Evolutionary conservation across 768 basidiomycete genomes (phyloP), one percentile per base, ranked within the genome.

Genomic region (Kwoniella pini): DNA sequence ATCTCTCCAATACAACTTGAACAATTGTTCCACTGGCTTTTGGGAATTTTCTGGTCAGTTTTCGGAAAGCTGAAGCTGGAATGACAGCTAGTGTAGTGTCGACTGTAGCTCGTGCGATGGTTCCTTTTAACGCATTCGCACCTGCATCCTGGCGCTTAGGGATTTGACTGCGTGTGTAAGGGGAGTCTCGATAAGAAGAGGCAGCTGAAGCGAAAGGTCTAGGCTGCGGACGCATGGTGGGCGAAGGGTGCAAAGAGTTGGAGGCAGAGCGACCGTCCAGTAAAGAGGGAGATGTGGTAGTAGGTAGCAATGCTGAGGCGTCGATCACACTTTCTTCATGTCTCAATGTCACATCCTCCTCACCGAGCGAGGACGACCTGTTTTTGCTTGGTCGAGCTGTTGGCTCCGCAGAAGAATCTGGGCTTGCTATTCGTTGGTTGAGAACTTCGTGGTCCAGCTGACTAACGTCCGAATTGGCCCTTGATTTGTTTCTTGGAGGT

Each of bases 61-160:
- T 83, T 56, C 88, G 83, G 80, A 99, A 99, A 3, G 95, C 96
- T 77, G 97, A 93, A 1, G 96, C 95, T 24, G 96, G 96, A 56
- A 99, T 98, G 10, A 99, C 95, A n/a, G 95, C 96, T 19, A 99
- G 81, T 1, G 96, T 98, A 4, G 90, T 90, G 70, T 99, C 96
- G 54, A 90, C 89, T 4, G 88, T 88, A 6, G 96, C 96, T 36
- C 95, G 83, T n/a, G 93, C 94, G 21, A 98, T 86, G 0, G 73
- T 75, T 2, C 73, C 73, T 42, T 70, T 53, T 4, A 75, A 24
- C 11, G 67, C 69, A 7, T 46, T 52, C 11, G 65, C 38, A 6
- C 64, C 64, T 3, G 62, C 17, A n/a, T 50, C 53, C 33, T 43
- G 19, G 17, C 9, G 48, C 53, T 48, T 44, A 15, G 27, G 19